These are phyloP conservation scores for Dispira parvispora DNA, from an alignment of 192 early-diverging fungal species.

Conservation along the genomic window DNA sequence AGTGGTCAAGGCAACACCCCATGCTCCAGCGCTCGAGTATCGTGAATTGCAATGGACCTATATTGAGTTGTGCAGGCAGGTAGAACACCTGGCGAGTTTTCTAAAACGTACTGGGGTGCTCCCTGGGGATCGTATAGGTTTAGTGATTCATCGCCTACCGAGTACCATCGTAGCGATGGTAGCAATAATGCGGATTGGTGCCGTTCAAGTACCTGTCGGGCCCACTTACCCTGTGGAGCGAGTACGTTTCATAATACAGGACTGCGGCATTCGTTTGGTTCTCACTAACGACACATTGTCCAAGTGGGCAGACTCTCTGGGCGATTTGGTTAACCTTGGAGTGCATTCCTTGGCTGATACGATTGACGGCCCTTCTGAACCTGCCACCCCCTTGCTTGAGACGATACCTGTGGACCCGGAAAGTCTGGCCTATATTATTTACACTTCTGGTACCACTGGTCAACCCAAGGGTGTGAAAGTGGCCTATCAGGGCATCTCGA, in stretches of 20 bases:
- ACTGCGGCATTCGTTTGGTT: neutral
- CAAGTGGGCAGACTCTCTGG: neutral
- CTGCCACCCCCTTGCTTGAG: no score
- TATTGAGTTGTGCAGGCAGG: neutral
- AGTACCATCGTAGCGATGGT: neutral
- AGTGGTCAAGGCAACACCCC: neutral
- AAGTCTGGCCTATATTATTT: constrained; percentile 1
- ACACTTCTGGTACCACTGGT: constrained; percentile 6
- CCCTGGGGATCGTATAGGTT: neutral
- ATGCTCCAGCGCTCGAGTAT: neutral
- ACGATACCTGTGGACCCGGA: neutral
- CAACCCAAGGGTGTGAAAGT: constrained; percentile 5
- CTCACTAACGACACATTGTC: neutral
- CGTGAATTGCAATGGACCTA: neutral
- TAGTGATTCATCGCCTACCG: neutral
- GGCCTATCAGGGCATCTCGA: neutral
- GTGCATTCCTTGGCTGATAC: neutral
- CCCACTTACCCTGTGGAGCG: neutral
- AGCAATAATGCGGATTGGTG: neutral
- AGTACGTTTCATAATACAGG: neutral
- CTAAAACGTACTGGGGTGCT: neutral
- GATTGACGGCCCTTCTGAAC: neutral
- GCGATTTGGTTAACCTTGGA: no score
- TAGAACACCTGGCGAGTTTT: neutral
- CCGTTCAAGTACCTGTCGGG: neutral